Evolutionary conservation across 2,329 filamentous ascomycete genomes (phyloP).

Genomic region (Rhexocercosporidium sp.): DNA sequence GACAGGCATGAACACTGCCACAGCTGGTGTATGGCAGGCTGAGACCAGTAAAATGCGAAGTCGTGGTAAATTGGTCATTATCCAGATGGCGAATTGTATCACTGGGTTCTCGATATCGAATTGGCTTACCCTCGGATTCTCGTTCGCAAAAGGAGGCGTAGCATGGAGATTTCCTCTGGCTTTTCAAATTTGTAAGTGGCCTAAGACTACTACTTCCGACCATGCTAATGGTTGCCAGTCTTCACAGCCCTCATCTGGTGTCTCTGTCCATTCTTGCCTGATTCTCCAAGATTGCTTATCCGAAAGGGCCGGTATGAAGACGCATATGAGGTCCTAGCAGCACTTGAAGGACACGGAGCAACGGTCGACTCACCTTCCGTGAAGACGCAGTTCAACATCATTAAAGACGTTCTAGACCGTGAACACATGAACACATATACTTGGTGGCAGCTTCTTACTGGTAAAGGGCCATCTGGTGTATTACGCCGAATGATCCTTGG

Average conservation of each 20-base stretch:
- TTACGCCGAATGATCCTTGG: constrained; percentile 52
- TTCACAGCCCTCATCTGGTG: constrained; percentile 44
- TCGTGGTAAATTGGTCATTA: constrained; percentile 36
- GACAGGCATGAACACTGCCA: constrained; percentile 53
- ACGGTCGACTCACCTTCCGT: constrained; percentile 44
- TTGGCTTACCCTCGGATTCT: constrained; percentile 44
- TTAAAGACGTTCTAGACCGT: constrained; percentile 49
- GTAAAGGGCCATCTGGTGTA: constrained; percentile 50
- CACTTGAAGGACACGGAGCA: constrained; percentile 48
- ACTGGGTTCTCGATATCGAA: constrained; percentile 58
- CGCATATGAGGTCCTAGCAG: constrained; percentile 58
- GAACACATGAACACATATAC: constrained; percentile 45
- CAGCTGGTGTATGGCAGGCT: constrained; percentile 70
- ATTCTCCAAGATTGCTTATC: constrained; percentile 75
- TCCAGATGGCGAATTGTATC: constrained; percentile 55
- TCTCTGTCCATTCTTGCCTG: constrained; percentile 57
- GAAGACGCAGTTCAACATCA: constrained; percentile 45
- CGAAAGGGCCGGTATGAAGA: constrained; percentile 65
- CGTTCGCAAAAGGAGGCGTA: constrained; percentile 37
- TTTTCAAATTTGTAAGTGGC: constrained; percentile 43
- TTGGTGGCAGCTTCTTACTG: constrained; percentile 49
- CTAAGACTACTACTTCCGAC: neutral
- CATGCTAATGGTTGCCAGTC: constrained; percentile 34
- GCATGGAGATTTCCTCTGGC: constrained; percentile 43
- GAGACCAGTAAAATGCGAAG: constrained; percentile 33